phyloP scores from a whole-genome alignment of 192 early-diverging fungal genomes.

The Coemansia javaensis region DNA sequence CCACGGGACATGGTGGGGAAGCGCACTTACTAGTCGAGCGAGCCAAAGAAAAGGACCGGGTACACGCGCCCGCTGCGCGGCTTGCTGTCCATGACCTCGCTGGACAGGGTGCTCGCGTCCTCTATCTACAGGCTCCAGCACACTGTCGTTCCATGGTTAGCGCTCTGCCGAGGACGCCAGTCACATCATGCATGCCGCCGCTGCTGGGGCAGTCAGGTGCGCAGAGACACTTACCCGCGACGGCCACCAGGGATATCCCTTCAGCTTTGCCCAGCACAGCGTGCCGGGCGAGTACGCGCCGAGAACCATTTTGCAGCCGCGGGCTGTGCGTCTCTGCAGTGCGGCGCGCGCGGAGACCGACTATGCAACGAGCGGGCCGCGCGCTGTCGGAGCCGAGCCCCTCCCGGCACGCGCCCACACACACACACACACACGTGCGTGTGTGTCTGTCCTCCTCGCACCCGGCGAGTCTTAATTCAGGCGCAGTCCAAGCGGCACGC shows the following conservation, averaged over 20 bases:
- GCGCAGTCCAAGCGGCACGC: too few species aligned
- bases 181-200: too few species aligned
- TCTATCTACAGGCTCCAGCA: conserved; percentile 40
- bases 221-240: conserved; percentile 36
- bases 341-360: too few species aligned
- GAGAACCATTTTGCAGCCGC: conserved; percentile 32
- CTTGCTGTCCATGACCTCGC: conserved; percentile 47
- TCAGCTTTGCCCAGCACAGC: conserved; percentile 53
- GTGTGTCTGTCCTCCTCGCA: too few species aligned
- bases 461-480: too few species aligned
- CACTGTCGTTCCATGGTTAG: too few species aligned
- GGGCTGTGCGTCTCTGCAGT: too few species aligned
- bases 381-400: not conserved
- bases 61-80: conserved; percentile 47
- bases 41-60: conserved; percentile 52
- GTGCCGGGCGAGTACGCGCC: conserved; percentile 42
- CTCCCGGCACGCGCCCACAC: not conserved
- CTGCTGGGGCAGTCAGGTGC: too few species aligned
- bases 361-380: too few species aligned
- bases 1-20: too few species aligned
- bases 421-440: too few species aligned
- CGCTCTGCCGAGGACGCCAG: too few species aligned
- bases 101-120: conserved; percentile 24
- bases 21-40: conserved; percentile 53
- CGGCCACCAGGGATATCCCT: conserved; percentile 55